Evolutionary conservation across 2,329 filamentous ascomycete genomes (phyloP), one percentile per base, ranked within the genome.

Genomic region (Fusarium hainanense): DNA sequence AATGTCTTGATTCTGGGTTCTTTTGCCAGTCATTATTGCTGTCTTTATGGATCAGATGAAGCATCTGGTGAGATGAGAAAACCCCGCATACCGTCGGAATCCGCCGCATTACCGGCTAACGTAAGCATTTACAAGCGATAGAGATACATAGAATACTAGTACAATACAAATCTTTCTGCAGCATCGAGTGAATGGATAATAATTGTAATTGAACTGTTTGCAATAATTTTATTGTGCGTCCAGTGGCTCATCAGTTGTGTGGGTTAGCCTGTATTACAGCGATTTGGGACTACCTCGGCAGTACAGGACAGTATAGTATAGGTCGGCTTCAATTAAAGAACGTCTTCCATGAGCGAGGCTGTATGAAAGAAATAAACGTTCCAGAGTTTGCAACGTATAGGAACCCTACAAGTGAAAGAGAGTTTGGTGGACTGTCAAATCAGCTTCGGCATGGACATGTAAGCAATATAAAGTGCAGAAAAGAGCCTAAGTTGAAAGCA

Each of bases 41-140:
- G 25, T 20, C 6, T 20, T 43, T n/a, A 20, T 41, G 18, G 25
- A 20, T 25, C 25, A 27, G 11, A 8, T 43, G 25, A 28, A 23
- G 28, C 25, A 34, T 23, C 42, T 52, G 32, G 4, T 11, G 23
- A 18, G 20, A 21, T n/a, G 28, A 11, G 30, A 51, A 64, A 65
- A 64, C 40, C 44, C 44, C 61, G 59, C 61, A 64, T n/a, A 44
- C 37, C 61, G 61, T 27, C 61, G 61, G 61, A 49, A 7, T 42
- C 34, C 59, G 42, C 32, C 57, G 58, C 41, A 40, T 13, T 9
- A 13, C 46, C 48, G 47, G 55, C 40, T 58, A 42, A 58, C 47
- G 49, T 58, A 58, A 58, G 55, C 54, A 56, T 27, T n/a, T 23
- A 23, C 21, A 4, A 23, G 21, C 21, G 21, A 23, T 23, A 23